phyloP scores from a whole-genome alignment of 257 asterid species.

The Parsonsia alboflavescens region DNA sequence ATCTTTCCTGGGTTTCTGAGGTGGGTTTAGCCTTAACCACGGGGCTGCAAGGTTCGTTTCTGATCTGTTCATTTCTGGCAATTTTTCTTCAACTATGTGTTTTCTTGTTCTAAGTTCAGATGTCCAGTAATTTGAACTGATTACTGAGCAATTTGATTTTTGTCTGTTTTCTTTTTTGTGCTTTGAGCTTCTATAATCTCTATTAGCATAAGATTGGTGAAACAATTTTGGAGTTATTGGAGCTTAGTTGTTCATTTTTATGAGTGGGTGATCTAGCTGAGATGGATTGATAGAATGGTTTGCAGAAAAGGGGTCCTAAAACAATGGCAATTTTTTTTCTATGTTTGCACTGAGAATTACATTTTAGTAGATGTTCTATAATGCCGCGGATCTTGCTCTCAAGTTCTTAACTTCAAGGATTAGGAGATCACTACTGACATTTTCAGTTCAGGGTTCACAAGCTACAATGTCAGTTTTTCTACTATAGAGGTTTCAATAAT shows the following conservation, averaged over 20 bases:
- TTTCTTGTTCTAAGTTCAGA: neutral
- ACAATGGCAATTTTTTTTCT: neutral
- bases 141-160: neutral
- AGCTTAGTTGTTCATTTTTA: neutral
- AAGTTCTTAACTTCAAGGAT: neutral
- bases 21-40: neutral
- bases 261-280: neutral
- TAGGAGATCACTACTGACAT: too few relatives aligned
- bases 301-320: neutral
- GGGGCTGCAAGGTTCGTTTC: slow-evolving; percentile 1
- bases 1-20: slow-evolving; percentile 1
- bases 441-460: neutral
- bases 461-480: neutral
- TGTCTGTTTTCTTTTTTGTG: neutral
- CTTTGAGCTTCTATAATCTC: neutral
- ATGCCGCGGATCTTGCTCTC: neutral
- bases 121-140: neutral
- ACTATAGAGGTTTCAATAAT: neutral
- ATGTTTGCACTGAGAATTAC: neutral
- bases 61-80: slow-evolving; percentile 9
- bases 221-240: neutral
- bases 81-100: neutral
- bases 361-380: neutral
- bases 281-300: neutral
- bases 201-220: neutral